Base-by-base conservation (phyloP, 768 basidiomycete genomes). In the Kwoniella sp. region DNA sequence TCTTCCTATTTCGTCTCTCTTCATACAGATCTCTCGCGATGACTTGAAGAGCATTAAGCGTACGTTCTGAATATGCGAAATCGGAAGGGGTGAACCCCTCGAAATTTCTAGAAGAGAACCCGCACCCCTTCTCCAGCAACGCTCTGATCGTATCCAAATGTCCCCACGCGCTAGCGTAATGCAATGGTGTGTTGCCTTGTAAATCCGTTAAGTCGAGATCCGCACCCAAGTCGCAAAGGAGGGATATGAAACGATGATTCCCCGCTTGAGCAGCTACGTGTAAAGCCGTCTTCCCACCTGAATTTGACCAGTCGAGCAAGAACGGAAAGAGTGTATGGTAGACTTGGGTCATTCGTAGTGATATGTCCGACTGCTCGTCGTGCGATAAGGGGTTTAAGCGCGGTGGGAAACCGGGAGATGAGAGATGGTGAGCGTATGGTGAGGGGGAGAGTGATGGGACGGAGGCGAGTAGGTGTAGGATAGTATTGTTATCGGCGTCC, bases 401-500 rank as follows among this genome's bases (percentile, higher is more conserved):
- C 27, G 63, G 68, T 27, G 67, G 68, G 46, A 64, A 63, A 21
- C 26, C 37, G 5, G 64, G 65, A 13, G 60, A 63, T 30, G 66
- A 61, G n/a, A 58, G 56, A 19, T 68, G 63, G 37, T 66, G 63
- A 9, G 63, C 51, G 46, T 67, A 60, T 15, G 68, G 67, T 0
- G 64, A 62, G 48, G 65, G 51, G 12, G 64, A 52, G 21, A 65
- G 60, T 13, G 88, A 86, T 56, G 85, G 88, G 47, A 89, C 83
- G 69, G 92, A 91, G 25, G 93, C 92, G n/a, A 97, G 85, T 12
- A 95, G 84, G 83, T 93, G 92, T 51, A 96, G 87, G 50, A 96
- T 89, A 0, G 93, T 96, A 77, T 93, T 93, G 73, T 90, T 90
- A 75, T 95, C 92, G 6, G 86, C 86, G 77, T 97, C 94, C 94